Evolutionary conservation across 768 basidiomycete genomes (phyloP).

Genomic region (Solioccasus polychromus): DNA sequence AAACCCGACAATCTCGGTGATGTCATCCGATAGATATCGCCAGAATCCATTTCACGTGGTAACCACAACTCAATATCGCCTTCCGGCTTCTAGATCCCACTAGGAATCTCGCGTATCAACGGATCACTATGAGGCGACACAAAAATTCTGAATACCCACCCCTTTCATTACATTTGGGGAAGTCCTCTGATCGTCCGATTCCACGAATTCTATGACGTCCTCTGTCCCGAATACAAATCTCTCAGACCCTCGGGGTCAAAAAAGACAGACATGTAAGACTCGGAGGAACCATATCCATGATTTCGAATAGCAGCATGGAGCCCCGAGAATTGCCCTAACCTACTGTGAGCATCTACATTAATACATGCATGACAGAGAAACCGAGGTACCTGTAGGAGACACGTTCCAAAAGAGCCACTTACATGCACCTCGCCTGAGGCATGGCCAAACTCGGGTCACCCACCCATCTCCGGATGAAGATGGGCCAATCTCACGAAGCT

Average conservation of each 20-base stretch:
- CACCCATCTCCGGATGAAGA: slow-evolving; percentile 12
- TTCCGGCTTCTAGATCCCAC: slow-evolving; percentile 11
- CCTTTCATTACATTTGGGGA: slow-evolving; percentile 1
- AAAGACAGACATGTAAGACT: slow-evolving; percentile 4
- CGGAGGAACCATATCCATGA: slow-evolving; percentile 9
- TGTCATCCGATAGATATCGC: slow-evolving; percentile 15
- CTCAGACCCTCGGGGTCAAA: slow-evolving; percentile 5
- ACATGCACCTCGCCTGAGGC: slow-evolving; percentile 4
- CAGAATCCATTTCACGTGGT: slow-evolving; percentile 17
- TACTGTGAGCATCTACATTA: not conserved
- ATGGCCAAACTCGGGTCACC: slow-evolving; percentile 15
- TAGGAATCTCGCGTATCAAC: not conserved
- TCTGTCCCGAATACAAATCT: slow-evolving; percentile 7
- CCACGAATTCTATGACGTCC: slow-evolving; percentile 10
- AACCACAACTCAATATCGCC: slow-evolving; percentile 6
- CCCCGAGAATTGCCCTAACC: slow-evolving; percentile 9
- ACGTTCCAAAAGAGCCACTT: slow-evolving; percentile 15
- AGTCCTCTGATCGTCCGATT: not conserved
- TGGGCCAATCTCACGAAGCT: slow-evolving; percentile 14
- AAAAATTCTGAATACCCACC: not conserved
- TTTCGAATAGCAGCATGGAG: slow-evolving; percentile 5
- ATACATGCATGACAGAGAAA: not conserved
- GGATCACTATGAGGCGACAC: not conserved
- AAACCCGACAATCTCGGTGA: slow-evolving; percentile 15
- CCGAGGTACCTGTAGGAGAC: slow-evolving; percentile 5